Evolutionary conservation across 768 basidiomycete genomes (phyloP).

Genomic region (Termitomyces sp.): DNA sequence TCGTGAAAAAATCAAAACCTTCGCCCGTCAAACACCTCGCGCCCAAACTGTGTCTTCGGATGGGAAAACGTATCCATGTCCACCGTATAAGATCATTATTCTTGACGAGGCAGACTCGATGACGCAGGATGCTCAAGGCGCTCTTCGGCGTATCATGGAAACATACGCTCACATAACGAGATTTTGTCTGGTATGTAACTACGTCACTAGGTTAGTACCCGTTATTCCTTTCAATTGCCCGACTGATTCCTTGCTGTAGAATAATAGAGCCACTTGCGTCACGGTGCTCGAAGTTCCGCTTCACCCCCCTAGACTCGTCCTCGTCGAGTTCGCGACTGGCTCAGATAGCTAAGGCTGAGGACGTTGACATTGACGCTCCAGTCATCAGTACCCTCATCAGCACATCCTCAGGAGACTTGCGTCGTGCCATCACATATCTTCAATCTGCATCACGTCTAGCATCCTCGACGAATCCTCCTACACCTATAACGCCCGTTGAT

Average conservation of each 20-base stretch:
- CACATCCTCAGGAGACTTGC: constrained; percentile 88
- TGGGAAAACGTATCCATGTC: constrained; percentile 87
- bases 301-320: constrained; percentile 82
- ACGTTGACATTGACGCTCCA: constrained; percentile 51
- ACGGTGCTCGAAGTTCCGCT: constrained; percentile 99
- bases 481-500: constrained; percentile 69
- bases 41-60: constrained; percentile 74
- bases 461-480: constrained; percentile 67
- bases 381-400: constrained; percentile 75
- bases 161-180: constrained; percentile 96
- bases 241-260: constrained; percentile 39
- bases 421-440: constrained; percentile 95
- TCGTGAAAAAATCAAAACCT: constrained; percentile 97
- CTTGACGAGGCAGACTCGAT: constrained; percentile 99
- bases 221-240: neutral
- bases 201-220: constrained; percentile 82
- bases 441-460: constrained; percentile 93
- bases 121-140: constrained; percentile 99
- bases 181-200: constrained; percentile 98
- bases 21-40: constrained; percentile 89
- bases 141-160: constrained; percentile 98
- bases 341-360: constrained; percentile 78
- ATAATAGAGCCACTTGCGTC: constrained; percentile 98
- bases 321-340: constrained; percentile 76
- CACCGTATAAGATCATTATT: constrained; percentile 98